phyloP scores from a whole-genome alignment of 208 protist species.

The Wallacemonas sp. region DNA sequence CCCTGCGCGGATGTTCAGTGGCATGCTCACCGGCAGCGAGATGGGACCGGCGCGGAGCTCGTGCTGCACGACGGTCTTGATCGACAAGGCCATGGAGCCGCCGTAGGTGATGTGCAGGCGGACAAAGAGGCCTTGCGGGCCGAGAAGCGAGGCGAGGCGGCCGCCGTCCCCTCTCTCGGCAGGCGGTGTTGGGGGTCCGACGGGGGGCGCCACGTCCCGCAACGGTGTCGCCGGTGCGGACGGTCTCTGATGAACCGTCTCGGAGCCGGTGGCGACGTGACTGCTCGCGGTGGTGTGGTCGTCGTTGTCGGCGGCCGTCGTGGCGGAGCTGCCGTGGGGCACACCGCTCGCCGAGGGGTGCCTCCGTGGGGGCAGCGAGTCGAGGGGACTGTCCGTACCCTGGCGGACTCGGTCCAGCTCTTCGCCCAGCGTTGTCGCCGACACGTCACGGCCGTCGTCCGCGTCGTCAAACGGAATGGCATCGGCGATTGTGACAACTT shows the following conservation, averaged over 20 bases:
- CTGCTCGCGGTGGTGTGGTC: background rate
- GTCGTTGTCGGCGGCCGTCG: background rate
- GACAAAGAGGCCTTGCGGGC: constrained; percentile 57
- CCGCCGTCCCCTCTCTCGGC: no score
- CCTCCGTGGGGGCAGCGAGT: no score
- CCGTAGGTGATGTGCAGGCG: constrained; percentile 85
- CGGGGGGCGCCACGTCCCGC: no score
- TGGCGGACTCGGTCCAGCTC: background rate
- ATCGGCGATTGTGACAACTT: constrained; percentile 64
- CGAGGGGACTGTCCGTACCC: background rate
- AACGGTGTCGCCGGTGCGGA: no score
- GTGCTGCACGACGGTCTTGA: constrained; percentile 49
- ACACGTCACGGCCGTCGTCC: background rate
- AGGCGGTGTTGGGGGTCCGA: no score
- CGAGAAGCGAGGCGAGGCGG: constrained; percentile 49
- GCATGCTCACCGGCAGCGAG: constrained; percentile 56
- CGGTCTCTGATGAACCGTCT: no score
- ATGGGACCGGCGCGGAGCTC: constrained; percentile 43
- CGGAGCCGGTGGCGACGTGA: background rate
- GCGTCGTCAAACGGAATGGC: constrained; percentile 25
- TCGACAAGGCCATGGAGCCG: constrained; percentile 54
- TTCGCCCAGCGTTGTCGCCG: background rate
- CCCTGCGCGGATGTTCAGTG: constrained; percentile 46
- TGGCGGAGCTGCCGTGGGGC: background rate
- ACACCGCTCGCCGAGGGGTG: background rate